phyloP scores from a whole-genome alignment of 2,329 filamentous ascomycete genomes.

The Decorospora gaudefroyi region DNA sequence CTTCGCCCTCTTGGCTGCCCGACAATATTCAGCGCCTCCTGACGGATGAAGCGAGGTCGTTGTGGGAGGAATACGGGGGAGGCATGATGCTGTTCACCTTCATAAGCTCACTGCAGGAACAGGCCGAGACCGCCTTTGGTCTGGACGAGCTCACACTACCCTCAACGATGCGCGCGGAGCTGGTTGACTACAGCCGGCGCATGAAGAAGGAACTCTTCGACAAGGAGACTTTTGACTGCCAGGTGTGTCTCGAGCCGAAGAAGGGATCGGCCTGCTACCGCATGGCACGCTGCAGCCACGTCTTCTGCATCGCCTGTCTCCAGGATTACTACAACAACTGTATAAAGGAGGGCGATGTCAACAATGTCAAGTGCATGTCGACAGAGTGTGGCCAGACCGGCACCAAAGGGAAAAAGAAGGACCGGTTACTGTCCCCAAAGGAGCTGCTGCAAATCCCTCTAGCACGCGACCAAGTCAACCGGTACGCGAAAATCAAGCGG shows the following conservation, averaged over 20 bases:
- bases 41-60: constrained; percentile 51
- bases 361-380: constrained; percentile 76
- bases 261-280: constrained; percentile 82
- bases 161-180: constrained; percentile 63
- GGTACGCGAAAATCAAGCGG: constrained; percentile 87
- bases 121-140: constrained; percentile 60
- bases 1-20: constrained; percentile 60
- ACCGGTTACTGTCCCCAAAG: constrained; percentile 74
- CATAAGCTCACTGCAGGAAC: constrained; percentile 64
- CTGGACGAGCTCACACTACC: constrained; percentile 56
- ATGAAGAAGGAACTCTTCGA: constrained; percentile 77
- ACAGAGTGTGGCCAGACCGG: constrained; percentile 68
- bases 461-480: constrained; percentile 70
- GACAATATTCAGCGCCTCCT: constrained; percentile 51
- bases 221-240: constrained; percentile 83
- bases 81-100: constrained; percentile 63
- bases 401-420: constrained; percentile 47
- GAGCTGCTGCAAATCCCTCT: constrained; percentile 67
- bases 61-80: constrained; percentile 65
- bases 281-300: constrained; percentile 82
- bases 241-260: constrained; percentile 88
- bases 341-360: constrained; percentile 82
- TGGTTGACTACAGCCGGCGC: constrained; percentile 78
- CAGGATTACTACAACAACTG: constrained; percentile 88
- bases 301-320: constrained; percentile 87